Evolutionary conservation across 352 stramenopile species (phyloP), one percentile per base, ranked within the genome.

Genomic region (Phytophthora rubi): DNA sequence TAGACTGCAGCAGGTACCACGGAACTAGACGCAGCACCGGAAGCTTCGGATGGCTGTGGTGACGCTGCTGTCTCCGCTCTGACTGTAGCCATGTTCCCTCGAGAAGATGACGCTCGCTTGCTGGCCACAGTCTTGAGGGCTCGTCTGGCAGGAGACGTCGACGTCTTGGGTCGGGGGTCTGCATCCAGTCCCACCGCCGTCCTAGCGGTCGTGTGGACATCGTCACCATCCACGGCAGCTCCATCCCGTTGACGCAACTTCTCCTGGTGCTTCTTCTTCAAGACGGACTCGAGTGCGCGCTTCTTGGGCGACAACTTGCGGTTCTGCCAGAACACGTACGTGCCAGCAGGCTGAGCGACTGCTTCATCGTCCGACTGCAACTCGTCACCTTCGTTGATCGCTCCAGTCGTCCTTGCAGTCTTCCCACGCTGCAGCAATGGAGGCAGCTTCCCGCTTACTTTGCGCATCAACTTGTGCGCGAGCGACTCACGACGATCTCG

Each of bases 401-500:
- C 37, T 4, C 47, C 26, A 26, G 23, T 3, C 0, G 59, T 21
- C 15, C 54, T 73, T 15, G 21, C 16, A 13, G 33, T 79, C 15
- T 71, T 76, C 3, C 62, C 59, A 18, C 80, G 82, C 47, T 82
- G 79, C 18, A 81, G 51, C 6, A 92, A 26, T 6, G 82, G 76
- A 4, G 82, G 82, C 32, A 90, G 59, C 21, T 68, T 77, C 1
- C 73, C 71, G 33, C 65, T 65, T 10, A 94, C 74, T 30, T 91
- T 91, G 30, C 80, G 82, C 79, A 92, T 66, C 9, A 94, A 66
- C 57, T 88, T 86, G 71, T 91, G 84, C 4, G 83, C 82, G 1
- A 94, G 81, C 10, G 84, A 88, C 18, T 90, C 83, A n/a, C 85
- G 86, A 51, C 88, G 86, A 26, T 92, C 82, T 51, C 80, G 81